Evolutionary conservation across 2,329 filamentous ascomycete genomes (phyloP).

Genomic region (Penicillium sp.): DNA sequence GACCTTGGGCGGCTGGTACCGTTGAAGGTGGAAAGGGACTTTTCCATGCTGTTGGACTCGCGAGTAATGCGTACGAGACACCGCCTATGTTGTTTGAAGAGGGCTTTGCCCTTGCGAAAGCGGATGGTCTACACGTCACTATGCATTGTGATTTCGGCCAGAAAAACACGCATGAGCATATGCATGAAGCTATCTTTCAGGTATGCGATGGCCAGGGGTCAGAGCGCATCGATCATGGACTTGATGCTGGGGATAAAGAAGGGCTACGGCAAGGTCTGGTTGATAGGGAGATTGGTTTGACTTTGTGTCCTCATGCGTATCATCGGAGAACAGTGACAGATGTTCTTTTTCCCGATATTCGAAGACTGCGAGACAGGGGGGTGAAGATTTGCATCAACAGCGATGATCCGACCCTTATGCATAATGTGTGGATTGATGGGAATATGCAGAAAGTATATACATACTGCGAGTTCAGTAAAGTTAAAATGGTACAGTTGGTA

Average conservation of each 20-base stretch:
- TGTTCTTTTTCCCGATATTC: slow-evolving; percentile 53
- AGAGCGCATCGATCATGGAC: slow-evolving; percentile 53
- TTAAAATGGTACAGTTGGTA: slow-evolving; percentile 52
- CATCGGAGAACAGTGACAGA: slow-evolving; percentile 51
- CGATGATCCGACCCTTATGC: slow-evolving; percentile 59
- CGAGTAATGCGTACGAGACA: slow-evolving; percentile 55
- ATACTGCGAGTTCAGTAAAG: slow-evolving; percentile 49
- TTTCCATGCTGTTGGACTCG: slow-evolving; percentile 56
- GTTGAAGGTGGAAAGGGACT: slow-evolving; percentile 42
- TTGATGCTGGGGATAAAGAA: slow-evolving; percentile 46
- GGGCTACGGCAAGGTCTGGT: slow-evolving; percentile 43
- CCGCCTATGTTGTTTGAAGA: slow-evolving; percentile 55
- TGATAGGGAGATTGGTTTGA: slow-evolving; percentile 46
- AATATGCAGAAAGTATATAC: slow-evolving; percentile 54
- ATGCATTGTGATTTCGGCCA: slow-evolving; percentile 61
- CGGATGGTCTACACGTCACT: slow-evolving; percentile 46
- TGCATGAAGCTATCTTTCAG: slow-evolving; percentile 45
- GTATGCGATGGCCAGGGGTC: slow-evolving; percentile 37
- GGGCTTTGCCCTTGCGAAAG: slow-evolving; percentile 40
- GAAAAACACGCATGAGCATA: slow-evolving; percentile 55
- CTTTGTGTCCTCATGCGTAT: slow-evolving; percentile 50
- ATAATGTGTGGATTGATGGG: slow-evolving; percentile 57
- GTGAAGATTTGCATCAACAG: slow-evolving; percentile 57
- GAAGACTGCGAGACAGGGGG: slow-evolving; percentile 51
- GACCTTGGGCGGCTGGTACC: slow-evolving; percentile 41